Conservation (phyloP, 208 protist genomes). For the Naegleria lovaniensis region DNA sequence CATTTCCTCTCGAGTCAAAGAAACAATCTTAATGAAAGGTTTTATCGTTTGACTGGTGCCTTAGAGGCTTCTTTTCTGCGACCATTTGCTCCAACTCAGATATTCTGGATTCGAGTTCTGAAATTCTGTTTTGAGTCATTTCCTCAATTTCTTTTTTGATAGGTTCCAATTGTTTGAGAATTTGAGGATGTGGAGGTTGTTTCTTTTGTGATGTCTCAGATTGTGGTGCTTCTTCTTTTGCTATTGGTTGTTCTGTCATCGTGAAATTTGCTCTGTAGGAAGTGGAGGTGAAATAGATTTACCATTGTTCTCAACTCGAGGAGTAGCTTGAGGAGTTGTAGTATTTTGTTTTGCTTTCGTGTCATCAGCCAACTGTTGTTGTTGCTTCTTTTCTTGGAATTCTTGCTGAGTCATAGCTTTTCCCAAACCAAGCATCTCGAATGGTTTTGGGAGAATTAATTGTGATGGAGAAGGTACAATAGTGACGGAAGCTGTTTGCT, state of each 20-base stretch:
- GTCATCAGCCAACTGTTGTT: not conserved
- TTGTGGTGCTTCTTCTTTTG: not conserved
- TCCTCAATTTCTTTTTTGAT: slow-evolving; percentile 8
- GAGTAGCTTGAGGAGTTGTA: not conserved
- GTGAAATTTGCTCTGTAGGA: not conserved
- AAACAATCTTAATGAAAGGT: not conserved
- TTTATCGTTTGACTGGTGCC: not conserved
- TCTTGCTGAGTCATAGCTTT: not conserved
- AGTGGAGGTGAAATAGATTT: too few relatives aligned
- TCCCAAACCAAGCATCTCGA: not conserved
- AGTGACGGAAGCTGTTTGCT: slow-evolving; percentile 53
- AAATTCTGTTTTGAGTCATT: not conserved
- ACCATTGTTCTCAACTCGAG: not conserved
- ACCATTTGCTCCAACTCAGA: not conserved
- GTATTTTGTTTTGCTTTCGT: not conserved
- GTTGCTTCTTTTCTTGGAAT: not conserved
- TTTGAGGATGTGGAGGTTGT: not conserved
- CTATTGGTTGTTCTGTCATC: not conserved
- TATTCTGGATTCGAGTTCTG: not conserved
- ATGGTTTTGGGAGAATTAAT: slow-evolving; percentile 21
- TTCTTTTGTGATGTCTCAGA: not conserved
- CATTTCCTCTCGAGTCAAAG: not conserved
- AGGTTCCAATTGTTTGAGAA: not conserved
- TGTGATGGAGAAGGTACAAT: not conserved
- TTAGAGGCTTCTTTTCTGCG: not conserved